phyloP scores from a whole-genome alignment of 495 filamentous ascomycete genomes.

The Hypoxylon cercidicola region DNA sequence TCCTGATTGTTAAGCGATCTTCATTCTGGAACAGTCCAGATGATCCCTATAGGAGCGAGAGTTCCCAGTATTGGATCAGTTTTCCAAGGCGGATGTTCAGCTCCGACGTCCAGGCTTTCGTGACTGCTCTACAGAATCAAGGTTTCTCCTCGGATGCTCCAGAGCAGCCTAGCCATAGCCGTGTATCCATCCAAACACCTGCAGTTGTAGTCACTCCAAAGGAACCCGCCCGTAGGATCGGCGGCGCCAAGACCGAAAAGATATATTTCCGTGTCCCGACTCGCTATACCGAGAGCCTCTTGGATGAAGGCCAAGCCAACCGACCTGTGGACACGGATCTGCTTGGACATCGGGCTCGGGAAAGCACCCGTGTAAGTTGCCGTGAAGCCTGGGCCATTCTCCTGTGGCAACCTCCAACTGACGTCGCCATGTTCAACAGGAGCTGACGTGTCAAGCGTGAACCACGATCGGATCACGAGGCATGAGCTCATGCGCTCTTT shows the following conservation, averaged over 20 bases:
- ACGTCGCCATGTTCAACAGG: neutral
- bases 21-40: constrained; percentile 33
- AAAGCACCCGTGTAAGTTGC: neutral
- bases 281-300: neutral
- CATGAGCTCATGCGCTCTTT: constrained; percentile 3
- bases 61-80: constrained; percentile 12
- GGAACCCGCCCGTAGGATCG: constrained; percentile 12
- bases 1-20: neutral
- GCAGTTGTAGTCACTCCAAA: constrained; percentile 23
- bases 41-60: constrained; percentile 8
- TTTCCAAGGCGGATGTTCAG: neutral
- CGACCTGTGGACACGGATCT: constrained; percentile 1
- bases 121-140: neutral
- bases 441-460: constrained; percentile 8
- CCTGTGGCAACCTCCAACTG: constrained; percentile 2
- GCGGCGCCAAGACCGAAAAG: neutral
- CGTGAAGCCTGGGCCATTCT: neutral
- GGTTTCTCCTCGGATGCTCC: constrained; percentile 5
- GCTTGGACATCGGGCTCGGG: constrained; percentile 1
- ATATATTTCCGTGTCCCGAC: neutral
- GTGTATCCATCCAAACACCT: constrained; percentile 1
- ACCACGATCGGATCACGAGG: constrained; percentile 3
- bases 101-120: constrained; percentile 5
- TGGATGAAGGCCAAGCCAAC: constrained; percentile 3
- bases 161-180: neutral